Base-by-base conservation (phyloP, 768 basidiomycete species). In the Naganishia kalamii region DNA sequence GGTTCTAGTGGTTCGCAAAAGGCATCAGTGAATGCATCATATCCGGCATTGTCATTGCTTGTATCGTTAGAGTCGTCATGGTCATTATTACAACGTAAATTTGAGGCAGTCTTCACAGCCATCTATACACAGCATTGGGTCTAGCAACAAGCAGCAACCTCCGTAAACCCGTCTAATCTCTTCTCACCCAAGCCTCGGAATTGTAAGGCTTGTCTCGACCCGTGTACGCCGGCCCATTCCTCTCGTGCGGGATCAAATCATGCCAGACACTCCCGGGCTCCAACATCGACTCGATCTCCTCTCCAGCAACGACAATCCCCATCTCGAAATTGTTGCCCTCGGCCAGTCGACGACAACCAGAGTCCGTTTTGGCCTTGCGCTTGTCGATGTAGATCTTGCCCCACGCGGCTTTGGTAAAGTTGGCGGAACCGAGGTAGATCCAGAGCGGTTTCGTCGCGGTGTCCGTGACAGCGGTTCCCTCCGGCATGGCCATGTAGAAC, bases 351-450 rank as follows among this genome's bases (percentile, higher is more conserved):
- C 57, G 43, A 19, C 12, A 3, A 3, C 29, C 37, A 25, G 62
- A 46, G 19, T 62, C 43, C 29, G 41, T 49, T 19, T 60, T 60
- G 7, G 51, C 23, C 23, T 17, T 4, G 12, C 44, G 15, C 44
- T 57, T 60, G 21, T 59, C 43, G n/a, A 46, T 11, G 25, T 30
- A 40, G 23, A 47, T 27, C 23, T 63, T 57, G 7, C 66, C 66
- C 62, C 62, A 68, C 4, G 66, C 66, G 12, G 62, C 60, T 25
- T 68, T 60, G 19, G 43, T 27, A 32, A 68, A 68, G 47, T 68
- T 68, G 43, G 62, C 66, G 10, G 66, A 68, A 29, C 66, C 66
- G 46, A 68, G 25, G 48, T 68, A 68, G 57, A 60, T 23, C 54
- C 57, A 68, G 8, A 68, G 29, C 15, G 66, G 66, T n/a, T 21